phyloP scores from a whole-genome alignment of 257 asterid species.

The Lavandula angustifolia region DNA sequence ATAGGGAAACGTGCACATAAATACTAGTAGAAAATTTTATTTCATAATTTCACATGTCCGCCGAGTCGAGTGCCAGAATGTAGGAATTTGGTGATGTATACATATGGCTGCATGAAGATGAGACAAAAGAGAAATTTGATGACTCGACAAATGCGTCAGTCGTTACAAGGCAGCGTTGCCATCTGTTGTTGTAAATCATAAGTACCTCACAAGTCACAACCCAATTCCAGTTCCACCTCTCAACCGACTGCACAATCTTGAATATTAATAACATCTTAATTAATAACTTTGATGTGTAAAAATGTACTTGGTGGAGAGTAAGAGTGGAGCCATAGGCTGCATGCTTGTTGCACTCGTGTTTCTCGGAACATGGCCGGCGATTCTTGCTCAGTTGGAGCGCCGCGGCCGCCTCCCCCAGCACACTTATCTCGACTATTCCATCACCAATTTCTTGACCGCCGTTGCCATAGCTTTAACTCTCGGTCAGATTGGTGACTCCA shows the following conservation, averaged over 20 bases:
- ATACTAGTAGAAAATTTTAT: too few species aligned
- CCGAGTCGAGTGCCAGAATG: too few species aligned
- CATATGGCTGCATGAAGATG: background rate
- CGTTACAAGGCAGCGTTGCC: constrained; percentile 4
- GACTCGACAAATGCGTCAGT: background rate
- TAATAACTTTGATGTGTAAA: background rate
- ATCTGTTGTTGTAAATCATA: constrained; percentile 11
- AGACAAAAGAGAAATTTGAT: background rate
- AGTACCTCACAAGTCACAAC: constrained; percentile 11
- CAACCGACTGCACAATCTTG: constrained; percentile 1
- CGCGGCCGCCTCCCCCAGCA: constrained; percentile 64
- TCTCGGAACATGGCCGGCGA: constrained; percentile 64
- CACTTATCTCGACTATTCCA: constrained; percentile 52
- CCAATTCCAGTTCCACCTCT: constrained; percentile 2
- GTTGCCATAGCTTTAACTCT: constrained; percentile 44
- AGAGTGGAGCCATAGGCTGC: constrained; percentile 54
- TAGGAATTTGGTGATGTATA: too few species aligned
- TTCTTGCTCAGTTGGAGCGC: constrained; percentile 45
- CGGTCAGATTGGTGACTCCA: constrained; percentile 48
- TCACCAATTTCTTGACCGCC: constrained; percentile 45
- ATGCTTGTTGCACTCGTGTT: constrained; percentile 49
- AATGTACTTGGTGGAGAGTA: constrained; percentile 55
- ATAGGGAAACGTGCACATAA: too few species aligned
- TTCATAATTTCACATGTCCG: too few species aligned
- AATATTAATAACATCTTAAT: too few species aligned